Conservation (phyloP, 805 yeast species). For the Candida xyloterini region DNA sequence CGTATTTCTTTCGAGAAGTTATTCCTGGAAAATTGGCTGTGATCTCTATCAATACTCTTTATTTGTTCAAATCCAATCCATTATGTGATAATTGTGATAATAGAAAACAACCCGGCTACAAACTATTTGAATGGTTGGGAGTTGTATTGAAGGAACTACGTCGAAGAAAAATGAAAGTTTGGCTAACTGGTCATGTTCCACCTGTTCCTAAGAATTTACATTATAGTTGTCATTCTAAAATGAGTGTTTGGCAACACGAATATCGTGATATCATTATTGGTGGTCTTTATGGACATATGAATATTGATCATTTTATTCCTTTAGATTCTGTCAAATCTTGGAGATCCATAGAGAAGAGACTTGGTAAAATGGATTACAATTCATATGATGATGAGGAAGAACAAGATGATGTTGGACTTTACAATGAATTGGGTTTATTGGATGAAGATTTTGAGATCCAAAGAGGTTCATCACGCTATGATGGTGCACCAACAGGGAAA, state of each 20-base stretch:
- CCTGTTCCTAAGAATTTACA: conserved; percentile 79
- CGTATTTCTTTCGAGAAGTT: conserved; percentile 72
- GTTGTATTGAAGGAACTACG: conserved; percentile 70
- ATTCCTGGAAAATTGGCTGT: conserved; percentile 77
- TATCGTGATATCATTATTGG: conserved; percentile 82
- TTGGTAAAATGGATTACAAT: conserved; percentile 19
- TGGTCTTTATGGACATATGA: conserved; percentile 86
- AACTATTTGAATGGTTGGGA: conserved; percentile 75
- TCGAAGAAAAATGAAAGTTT: conserved; percentile 71
- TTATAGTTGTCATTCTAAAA: conserved; percentile 67
- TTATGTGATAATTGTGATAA: conserved; percentile 76
- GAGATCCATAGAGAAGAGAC: conserved; percentile 38
- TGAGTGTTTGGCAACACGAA: conserved; percentile 77
- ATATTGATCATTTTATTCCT: conserved; percentile 80
- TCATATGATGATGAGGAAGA: conserved; percentile 30
- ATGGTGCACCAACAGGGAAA: conserved; percentile 69
- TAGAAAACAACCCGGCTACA: conserved; percentile 76
- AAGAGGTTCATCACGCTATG: conserved; percentile 35
- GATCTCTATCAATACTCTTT: conserved; percentile 73
- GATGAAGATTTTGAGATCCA: conserved; percentile 23
- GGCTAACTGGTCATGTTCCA: conserved; percentile 89
- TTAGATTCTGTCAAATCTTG: conserved; percentile 70
- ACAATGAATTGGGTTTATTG: conserved; percentile 20
- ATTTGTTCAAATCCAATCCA: conserved; percentile 73
- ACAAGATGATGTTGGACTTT: conserved; percentile 15